Evolutionary conservation across 768 basidiomycete genomes (phyloP).

Genomic region (Suillus lakei): DNA sequence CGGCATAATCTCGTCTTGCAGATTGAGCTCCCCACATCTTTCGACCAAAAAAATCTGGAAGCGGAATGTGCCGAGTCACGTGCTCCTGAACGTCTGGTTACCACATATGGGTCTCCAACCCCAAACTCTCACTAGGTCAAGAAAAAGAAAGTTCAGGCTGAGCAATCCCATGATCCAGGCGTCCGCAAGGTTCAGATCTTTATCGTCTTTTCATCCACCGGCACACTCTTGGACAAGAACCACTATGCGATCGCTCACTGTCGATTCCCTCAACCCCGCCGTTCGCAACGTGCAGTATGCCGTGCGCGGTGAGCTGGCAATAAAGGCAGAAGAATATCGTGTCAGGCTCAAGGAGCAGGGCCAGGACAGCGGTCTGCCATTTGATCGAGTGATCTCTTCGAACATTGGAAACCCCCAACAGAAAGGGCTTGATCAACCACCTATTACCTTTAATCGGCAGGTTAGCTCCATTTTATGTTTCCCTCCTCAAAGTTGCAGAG

Average conservation of each 20-base stretch:
- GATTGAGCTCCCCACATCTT: background rate
- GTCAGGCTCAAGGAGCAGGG: constrained; percentile 63
- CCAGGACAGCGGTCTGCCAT: constrained; percentile 65
- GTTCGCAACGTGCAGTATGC: constrained; percentile 93
- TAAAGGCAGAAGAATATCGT: constrained; percentile 87
- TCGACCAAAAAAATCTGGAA: constrained; percentile 27
- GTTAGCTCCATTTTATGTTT: constrained; percentile 44
- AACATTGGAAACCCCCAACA: constrained; percentile 99
- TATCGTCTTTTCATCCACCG: constrained; percentile 11
- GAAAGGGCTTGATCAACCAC: constrained; percentile 89
- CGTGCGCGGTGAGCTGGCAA: constrained; percentile 95
- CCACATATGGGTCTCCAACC: background rate
- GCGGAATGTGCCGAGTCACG: constrained; percentile 23
- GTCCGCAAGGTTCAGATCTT: background rate
- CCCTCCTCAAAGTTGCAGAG: background rate
- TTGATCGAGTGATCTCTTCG: constrained; percentile 86
- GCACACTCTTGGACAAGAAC: constrained; percentile 9
- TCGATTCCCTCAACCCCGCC: constrained; percentile 79
- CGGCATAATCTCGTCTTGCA: constrained; percentile 54
- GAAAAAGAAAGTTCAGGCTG: constrained; percentile 2
- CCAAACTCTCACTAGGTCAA: background rate
- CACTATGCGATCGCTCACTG: constrained; percentile 62
- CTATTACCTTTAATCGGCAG: constrained; percentile 92
- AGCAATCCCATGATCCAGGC: constrained; percentile 11
- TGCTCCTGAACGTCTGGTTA: background rate